Evolutionary conservation across 345 rosid species (phyloP), one percentile per base, ranked within the genome.

Genomic region (Populus alba): DNA sequence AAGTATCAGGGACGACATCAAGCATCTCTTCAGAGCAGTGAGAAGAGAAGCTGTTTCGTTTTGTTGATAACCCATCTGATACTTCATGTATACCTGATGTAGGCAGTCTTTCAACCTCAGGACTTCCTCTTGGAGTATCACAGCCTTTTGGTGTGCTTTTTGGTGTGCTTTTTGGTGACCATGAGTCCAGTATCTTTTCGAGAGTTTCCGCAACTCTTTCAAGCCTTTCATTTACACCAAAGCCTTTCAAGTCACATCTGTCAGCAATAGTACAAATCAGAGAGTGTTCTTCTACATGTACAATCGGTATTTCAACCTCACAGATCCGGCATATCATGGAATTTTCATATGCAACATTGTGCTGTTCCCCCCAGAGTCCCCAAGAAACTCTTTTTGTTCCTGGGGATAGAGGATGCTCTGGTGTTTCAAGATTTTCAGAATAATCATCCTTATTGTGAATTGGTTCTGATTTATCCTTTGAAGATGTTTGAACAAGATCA

Each of bases 271-370:
- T 94, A 80, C 98, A 96, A 79, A 96, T 92, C 25, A 87, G 84
- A 86, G 99, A 96, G 86, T 96, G 99, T 82, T 94, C 98, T 86
- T 92, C 97, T 66, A 96, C 99, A 78, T 94, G 99, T 68, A 94
- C 97, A 68, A 91, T 91, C n/a, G 99, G 99, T 88, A 96, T 96
- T 83, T 94, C 97, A 55, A 94, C 97, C 89, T 96, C 99, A 86
- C 99, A 96, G 55, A 96, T 96, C 29, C 99, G 92, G 37, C 99
- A 96, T 76, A 96, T 96, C 98, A 96, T 96, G 23, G 91, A 87
- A 87, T 91, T 89, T 72, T 91, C 99, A 79, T 87, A 95, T 25
- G 94, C 74, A 71, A 87, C 68, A 71, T 84, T 86, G 37, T 89
- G 90, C 72, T 87, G 86, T 61, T 92, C 89, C 25, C 84, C 91